phyloP scores from a whole-genome alignment of 345 rosid species.

The Barbarea vulgaris region DNA sequence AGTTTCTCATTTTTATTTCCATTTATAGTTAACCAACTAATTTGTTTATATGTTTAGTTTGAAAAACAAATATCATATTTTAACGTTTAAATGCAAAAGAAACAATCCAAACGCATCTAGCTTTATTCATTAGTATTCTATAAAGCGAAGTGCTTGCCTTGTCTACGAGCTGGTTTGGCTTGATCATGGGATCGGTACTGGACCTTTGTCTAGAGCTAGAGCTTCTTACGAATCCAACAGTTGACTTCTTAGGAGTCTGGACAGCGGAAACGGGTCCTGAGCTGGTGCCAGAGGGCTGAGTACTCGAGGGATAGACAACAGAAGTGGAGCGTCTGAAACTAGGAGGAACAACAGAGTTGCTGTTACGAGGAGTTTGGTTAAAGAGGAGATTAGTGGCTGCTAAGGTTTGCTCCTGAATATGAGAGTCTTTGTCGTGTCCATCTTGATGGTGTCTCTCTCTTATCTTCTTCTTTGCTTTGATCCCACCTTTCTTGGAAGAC shows the following conservation, averaged over 20 bases:
- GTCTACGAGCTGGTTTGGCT: conserved; percentile 80
- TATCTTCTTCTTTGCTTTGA: conserved; percentile 32
- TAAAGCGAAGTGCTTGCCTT: conserved; percentile 46
- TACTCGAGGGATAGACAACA: conserved; percentile 51
- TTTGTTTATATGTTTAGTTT: not conserved
- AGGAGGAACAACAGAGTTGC: conserved; percentile 45
- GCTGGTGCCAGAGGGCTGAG: conserved; percentile 3
- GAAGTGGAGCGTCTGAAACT: conserved; percentile 73
- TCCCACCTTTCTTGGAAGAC: conserved; percentile 22
- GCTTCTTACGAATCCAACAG: conserved; percentile 39
- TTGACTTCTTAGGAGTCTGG: conserved; percentile 50
- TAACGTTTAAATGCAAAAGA: not conserved
- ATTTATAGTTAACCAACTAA: not conserved
- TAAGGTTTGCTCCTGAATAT: conserved; percentile 63
- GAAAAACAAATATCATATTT: not conserved
- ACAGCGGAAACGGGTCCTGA: conserved; percentile 24
- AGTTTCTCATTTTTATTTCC: not conserved
- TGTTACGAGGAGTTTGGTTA: conserved; percentile 52
- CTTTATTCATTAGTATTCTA: not conserved
- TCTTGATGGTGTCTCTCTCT: conserved; percentile 37
- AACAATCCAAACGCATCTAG: not conserved
- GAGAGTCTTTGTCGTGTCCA: conserved; percentile 44
- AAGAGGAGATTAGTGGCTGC: conserved; percentile 66
- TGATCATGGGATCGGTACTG: conserved; percentile 73
- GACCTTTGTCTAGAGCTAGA: conserved; percentile 83